Evolutionary conservation across 306 rosid genomes (phyloP), one percentile per base, ranked within the genome.

Genomic region (Cajanus cajan): DNA sequence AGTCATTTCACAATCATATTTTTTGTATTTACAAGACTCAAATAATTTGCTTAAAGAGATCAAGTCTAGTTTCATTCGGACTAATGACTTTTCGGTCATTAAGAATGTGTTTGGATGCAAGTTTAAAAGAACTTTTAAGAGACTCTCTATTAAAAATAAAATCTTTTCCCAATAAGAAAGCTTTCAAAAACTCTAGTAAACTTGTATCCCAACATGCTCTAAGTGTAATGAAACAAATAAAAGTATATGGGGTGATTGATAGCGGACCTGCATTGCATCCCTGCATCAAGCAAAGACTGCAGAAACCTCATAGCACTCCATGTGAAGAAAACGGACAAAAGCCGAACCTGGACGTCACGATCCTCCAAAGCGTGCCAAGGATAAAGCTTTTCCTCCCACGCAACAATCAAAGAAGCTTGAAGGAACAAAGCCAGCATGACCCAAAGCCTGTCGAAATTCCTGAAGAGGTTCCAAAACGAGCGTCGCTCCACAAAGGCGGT

Each of bases 371-470:
- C 89, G 22, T 73, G 79, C 96, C 91, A 91, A 0, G 97, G 97
- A 73, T 73, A 79, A 37, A 8, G 37, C 71, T 24, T 79, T 44
- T 76, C 85, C 45, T 80, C 81, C 94, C 95, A 91, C 7, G 96
- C 97, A 66, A 94, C 88, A 54, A 94, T 92, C 22, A 94, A 65
- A 4, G 89, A 89, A 0, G 85, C 96, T 76, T 94, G 98, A 19
- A 94, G 89, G 72, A 94, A 90, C 86, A 92, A 69, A 54, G 84
- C n/a, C 62, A 92, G 43, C 98, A 92, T 90, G 61, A 92, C 73
- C 98, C 98, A 94, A 5, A 94, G 89, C 82, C 93, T 78, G 65
- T 94, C 93, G 4, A 94, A 94, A 73, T 96, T 90, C 77, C 98
- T 37, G 55, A 84, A 89, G 80, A 94, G 71, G 85, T 94, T 92